A percentile compares a stretch with the other conserved stretches of the same genome.
Conservation (phyloP, 208 protist species). For the Naegleria gruberi region DNA sequence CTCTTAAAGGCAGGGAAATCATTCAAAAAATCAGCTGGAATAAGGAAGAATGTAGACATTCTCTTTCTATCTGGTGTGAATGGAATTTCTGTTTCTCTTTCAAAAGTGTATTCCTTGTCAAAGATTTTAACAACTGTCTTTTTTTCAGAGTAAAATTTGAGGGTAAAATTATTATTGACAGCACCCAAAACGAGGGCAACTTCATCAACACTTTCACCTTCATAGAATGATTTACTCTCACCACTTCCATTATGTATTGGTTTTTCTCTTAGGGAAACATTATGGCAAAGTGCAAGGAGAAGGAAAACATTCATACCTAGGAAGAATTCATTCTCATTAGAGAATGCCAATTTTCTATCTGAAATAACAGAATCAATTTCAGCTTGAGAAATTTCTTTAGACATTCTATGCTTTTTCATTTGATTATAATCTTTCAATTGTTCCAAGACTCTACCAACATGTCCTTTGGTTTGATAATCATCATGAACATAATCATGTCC, state of each 20-base stretch:
- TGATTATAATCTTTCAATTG: background rate
- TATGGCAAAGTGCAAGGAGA: background rate
- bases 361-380: background rate
- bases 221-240: constrained; percentile 50
- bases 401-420: background rate
- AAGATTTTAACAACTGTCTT: background rate
- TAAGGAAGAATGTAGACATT: background rate
- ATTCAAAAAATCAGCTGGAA: background rate
- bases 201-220: constrained; percentile 79
- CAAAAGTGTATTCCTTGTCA: background rate
- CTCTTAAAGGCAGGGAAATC: background rate
- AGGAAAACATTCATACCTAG: background rate
- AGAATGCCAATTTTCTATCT: background rate
- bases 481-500: background rate
- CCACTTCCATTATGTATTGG: background rate
- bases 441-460: background rate
- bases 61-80: constrained; percentile 11
- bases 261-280: background rate
- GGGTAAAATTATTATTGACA: background rate
- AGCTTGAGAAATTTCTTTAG: background rate
- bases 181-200: constrained; percentile 51
- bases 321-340: background rate
- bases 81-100: background rate
- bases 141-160: background rate
- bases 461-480: constrained; percentile 16